Evolutionary conservation across 768 basidiomycete species (phyloP).

Genomic region (Mrakia blollopis): DNA sequence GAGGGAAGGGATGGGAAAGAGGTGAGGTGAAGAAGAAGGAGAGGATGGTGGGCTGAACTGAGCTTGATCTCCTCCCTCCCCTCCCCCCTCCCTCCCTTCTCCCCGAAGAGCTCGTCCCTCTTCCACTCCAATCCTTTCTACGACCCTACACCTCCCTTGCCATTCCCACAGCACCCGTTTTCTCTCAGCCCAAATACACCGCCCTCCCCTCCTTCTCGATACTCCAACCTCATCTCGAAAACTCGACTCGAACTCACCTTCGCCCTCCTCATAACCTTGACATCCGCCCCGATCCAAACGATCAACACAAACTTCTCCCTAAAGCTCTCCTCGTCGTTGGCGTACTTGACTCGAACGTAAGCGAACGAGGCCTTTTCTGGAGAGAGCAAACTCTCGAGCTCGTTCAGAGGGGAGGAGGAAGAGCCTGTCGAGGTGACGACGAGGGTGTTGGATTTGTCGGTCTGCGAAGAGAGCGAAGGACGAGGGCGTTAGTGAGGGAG

Average conservation of each 20-base stretch:
- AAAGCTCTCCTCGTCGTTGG: slow-evolving; percentile 43
- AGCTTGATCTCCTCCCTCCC: background rate
- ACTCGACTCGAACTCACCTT: slow-evolving; percentile 6
- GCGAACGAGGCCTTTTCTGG: slow-evolving; percentile 45
- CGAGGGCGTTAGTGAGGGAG: background rate
- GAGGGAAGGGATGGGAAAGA: background rate
- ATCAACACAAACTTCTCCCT: slow-evolving; percentile 64
- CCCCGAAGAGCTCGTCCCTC: background rate
- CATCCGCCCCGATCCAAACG: slow-evolving; percentile 44
- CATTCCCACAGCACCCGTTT: too few species aligned
- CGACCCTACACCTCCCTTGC: too few species aligned
- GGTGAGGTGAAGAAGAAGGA: background rate
- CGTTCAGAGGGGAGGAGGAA: slow-evolving; percentile 60
- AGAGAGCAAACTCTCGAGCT: slow-evolving; percentile 66
- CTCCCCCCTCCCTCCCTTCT: too few species aligned
- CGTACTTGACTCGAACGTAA: slow-evolving; percentile 45
- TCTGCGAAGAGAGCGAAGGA: slow-evolving; percentile 32
- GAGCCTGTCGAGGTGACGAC: slow-evolving; percentile 69
- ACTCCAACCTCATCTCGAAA: too few species aligned
- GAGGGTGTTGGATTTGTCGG: slow-evolving; percentile 59
- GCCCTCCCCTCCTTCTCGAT: too few species aligned
- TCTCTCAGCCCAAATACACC: too few species aligned
- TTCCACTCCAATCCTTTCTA: background rate
- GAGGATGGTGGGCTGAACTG: too few species aligned
- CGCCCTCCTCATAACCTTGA: slow-evolving; percentile 32